Percentiles rank a stretch among this genome's conserved stretches.
Evolutionary conservation across 2,329 filamentous ascomycete species (phyloP).

Genomic region (Cryphonectria nitschkei): DNA sequence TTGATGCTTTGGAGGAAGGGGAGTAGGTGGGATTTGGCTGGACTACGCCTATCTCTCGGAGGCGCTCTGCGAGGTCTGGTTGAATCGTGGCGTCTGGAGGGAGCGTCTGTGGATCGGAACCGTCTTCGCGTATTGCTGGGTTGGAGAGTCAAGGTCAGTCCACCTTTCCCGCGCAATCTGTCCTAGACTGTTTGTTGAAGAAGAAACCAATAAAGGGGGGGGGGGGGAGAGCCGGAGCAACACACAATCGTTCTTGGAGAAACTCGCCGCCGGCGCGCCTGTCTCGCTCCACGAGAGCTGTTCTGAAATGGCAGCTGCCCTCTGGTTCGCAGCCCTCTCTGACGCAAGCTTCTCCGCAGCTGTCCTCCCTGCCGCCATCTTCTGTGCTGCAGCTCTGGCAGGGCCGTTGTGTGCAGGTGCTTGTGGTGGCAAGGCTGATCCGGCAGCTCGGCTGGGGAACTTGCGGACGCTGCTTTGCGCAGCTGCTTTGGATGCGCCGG

Average conservation of each 20-base stretch:
- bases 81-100: conserved; percentile 36
- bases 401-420: conserved; percentile 6
- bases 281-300: conserved; percentile 11
- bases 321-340: neutral
- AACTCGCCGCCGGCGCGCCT: conserved; percentile 29
- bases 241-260: conserved; percentile 35
- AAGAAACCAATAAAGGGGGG: neutral
- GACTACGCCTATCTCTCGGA: conserved; percentile 58
- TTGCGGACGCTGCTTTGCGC: conserved; percentile 30
- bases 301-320: conserved; percentile 14
- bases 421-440: conserved; percentile 28
- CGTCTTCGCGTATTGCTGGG: conserved; percentile 46
- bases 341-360: conserved; percentile 10
- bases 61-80: conserved; percentile 53
- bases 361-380: neutral
- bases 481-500: conserved; percentile 27
- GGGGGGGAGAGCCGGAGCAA: neutral
- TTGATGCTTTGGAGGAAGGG: conserved; percentile 50
- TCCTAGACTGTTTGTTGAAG: neutral
- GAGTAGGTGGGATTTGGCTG: conserved; percentile 59
- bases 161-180: neutral
- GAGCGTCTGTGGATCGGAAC: conserved; percentile 45
- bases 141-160: neutral
- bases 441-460: conserved; percentile 36
- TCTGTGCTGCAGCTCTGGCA: conserved; percentile 16